phyloP scores from a whole-genome alignment of 805 yeast genomes.

The Pichia cabralensis region DNA sequence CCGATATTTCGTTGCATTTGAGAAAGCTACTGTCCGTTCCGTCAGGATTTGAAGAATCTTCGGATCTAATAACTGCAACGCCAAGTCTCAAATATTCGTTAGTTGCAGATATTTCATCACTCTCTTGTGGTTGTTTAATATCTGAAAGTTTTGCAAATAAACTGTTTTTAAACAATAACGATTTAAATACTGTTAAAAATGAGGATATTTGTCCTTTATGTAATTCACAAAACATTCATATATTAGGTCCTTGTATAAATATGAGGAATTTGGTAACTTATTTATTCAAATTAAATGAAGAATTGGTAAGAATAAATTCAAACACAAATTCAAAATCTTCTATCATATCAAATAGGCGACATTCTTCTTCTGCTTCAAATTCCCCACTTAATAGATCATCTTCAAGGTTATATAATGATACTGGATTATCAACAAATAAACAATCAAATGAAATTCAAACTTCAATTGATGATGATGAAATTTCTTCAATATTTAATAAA shows the following conservation, averaged over 20 bases:
- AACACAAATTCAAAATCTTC: not conserved
- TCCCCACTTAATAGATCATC: no score
- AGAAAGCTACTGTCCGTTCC: slow-evolving; percentile 16
- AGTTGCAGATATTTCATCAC: slow-evolving; percentile 23
- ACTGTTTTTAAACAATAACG: not conserved
- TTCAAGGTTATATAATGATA: no score
- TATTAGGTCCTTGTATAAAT: slow-evolving; percentile 27
- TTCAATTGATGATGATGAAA: no score
- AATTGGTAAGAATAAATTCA: slow-evolving; percentile 1
- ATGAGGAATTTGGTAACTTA: slow-evolving; percentile 21
- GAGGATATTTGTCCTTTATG: slow-evolving; percentile 34
- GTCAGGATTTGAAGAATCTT: slow-evolving; percentile 16
- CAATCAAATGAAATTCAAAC: no score
- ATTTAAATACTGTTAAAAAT: not conserved
- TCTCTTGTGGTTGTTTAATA: slow-evolving; percentile 33
- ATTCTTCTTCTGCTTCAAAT: not conserved
- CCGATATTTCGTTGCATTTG: slow-evolving; percentile 7
- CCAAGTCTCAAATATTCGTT: no score
- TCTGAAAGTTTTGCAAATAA: slow-evolving; percentile 23
- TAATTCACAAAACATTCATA: slow-evolving; percentile 11
- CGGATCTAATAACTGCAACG: no score
- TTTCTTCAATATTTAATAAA: no score
- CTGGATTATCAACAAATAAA: no score
- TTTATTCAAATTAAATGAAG: slow-evolving; percentile 8
- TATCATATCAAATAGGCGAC: no score